Conservation (phyloP, 352 stramenopile genomes). For the Pythium chondricola region DNA sequence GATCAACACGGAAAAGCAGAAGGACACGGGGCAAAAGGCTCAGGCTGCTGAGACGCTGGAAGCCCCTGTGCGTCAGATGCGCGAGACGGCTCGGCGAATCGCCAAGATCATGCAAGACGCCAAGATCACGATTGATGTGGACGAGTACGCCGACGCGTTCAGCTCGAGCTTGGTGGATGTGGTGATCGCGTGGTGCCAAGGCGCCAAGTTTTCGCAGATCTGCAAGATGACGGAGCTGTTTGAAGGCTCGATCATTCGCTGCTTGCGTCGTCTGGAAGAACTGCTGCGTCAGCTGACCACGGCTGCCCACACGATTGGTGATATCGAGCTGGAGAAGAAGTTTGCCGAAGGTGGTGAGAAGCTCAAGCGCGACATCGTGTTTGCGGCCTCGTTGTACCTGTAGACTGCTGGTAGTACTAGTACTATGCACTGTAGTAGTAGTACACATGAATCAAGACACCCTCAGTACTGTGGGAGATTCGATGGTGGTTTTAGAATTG, state of each 20-base stretch:
- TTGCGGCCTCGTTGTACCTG: slow-evolving; percentile 98
- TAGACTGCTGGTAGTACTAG: slow-evolving; percentile 41
- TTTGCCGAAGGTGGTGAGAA: slow-evolving; percentile 96
- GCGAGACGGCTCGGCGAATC: slow-evolving; percentile 91
- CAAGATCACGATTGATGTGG: slow-evolving; percentile 93
- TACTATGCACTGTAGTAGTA: no score
- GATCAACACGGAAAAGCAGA: slow-evolving; percentile 94
- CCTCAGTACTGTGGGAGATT: no score
- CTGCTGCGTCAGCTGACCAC: slow-evolving; percentile 95
- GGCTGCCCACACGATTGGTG: slow-evolving; percentile 96
- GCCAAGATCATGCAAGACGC: slow-evolving; percentile 88
- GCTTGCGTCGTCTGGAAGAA: slow-evolving; percentile 96
- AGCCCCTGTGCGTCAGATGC: slow-evolving; percentile 90
- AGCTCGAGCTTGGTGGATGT: slow-evolving; percentile 98
- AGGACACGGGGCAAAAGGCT: slow-evolving; percentile 83
- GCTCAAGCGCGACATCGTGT: slow-evolving; percentile 99
- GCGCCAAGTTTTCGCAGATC: slow-evolving; percentile 98
- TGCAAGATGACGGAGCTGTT: slow-evolving; percentile 98
- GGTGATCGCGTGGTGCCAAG: slow-evolving; percentile 96
- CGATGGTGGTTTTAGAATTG: no score
- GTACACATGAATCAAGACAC: no score
- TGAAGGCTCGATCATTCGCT: slow-evolving; percentile 98
- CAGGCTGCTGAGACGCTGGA: slow-evolving; percentile 78
- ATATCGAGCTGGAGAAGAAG: slow-evolving; percentile 95
- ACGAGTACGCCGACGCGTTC: slow-evolving; percentile 97